Evolutionary conservation across 2,329 filamentous ascomycete genomes (phyloP).

Genomic region (Paraphaeosphaeria minitans): DNA sequence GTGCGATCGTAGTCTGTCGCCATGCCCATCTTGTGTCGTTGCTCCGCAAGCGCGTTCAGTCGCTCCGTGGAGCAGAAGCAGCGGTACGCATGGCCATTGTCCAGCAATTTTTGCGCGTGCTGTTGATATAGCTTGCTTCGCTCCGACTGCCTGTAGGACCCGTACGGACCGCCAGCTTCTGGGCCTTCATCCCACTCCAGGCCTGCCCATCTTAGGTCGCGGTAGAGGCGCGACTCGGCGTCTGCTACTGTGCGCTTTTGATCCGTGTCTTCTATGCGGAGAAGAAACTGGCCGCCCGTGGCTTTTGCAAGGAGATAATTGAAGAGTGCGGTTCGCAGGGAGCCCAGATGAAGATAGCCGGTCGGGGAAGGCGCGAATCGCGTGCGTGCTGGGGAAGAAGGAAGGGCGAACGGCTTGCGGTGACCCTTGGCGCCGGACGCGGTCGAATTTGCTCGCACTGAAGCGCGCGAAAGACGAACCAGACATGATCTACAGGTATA

Average conservation of each 20-base stretch:
- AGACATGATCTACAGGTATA: constrained; percentile 41
- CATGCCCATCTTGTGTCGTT: constrained; percentile 64
- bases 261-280: constrained; percentile 95
- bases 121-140: constrained; percentile 73
- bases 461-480: constrained; percentile 22
- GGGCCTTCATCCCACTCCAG: constrained; percentile 94
- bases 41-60: constrained; percentile 68
- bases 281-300: constrained; percentile 86
- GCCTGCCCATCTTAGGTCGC: constrained; percentile 87
- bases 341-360: constrained; percentile 90
- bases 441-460: constrained; percentile 23
- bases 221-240: constrained; percentile 76
- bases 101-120: constrained; percentile 72
- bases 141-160: constrained; percentile 89
- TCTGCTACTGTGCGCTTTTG: constrained; percentile 81
- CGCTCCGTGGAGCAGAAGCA: constrained; percentile 86
- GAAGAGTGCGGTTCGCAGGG: constrained; percentile 89
- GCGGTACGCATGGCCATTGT: constrained; percentile 78
- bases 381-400: constrained; percentile 59
- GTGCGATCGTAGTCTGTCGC: constrained; percentile 71
- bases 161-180: constrained; percentile 76
- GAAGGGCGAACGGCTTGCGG: constrained; percentile 28
- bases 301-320: constrained; percentile 90
- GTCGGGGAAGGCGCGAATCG: constrained; percentile 96
- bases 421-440: constrained; percentile 16